phyloP scores from a whole-genome alignment of 495 filamentous ascomycete species.

The Podospora pseudopauciseta region DNA sequence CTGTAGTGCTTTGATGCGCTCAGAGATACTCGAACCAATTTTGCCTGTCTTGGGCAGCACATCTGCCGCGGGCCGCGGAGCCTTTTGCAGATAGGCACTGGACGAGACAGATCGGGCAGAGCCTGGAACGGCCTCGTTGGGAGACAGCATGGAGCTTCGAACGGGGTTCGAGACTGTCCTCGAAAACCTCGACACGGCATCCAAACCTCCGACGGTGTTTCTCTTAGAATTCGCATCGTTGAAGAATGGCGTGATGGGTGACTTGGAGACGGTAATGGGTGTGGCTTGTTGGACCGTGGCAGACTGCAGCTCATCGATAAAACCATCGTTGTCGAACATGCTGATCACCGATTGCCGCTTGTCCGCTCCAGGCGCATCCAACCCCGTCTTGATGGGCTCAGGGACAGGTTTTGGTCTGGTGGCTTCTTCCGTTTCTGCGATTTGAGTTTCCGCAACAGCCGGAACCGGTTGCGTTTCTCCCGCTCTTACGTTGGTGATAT shows the following conservation, averaged over 20 bases:
- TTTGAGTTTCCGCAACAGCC: constrained; percentile 3
- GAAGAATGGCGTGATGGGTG: constrained; percentile 69
- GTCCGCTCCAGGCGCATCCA: constrained; percentile 39
- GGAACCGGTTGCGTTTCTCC: constrained; percentile 3
- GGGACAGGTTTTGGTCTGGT: constrained; percentile 38
- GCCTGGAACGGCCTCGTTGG: constrained; percentile 37
- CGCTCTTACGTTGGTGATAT: constrained; percentile 15
- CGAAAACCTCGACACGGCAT: constrained; percentile 23
- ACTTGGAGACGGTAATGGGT: constrained; percentile 76
- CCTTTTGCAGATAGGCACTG: constrained; percentile 44
- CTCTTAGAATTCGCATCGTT: constrained; percentile 33
- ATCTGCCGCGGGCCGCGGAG: constrained; percentile 42
- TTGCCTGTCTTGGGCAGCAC: constrained; percentile 69
- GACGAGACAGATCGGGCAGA: constrained; percentile 48
- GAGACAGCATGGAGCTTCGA: constrained; percentile 39
- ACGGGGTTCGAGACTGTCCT: constrained; percentile 50
- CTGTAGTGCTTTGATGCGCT: constrained; percentile 83
- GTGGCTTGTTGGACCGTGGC: constrained; percentile 81
- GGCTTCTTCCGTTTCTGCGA: neutral
- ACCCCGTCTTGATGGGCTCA: constrained; percentile 55
- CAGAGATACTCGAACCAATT: constrained; percentile 82
- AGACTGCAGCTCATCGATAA: constrained; percentile 83
- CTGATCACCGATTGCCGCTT: constrained; percentile 59
- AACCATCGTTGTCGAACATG: constrained; percentile 75
- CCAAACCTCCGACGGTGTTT: constrained; percentile 23